Percentiles rank a stretch among this genome's conserved stretches.
These are phyloP conservation scores for Phalaenopsis aphrodite DNA, from an alignment of 106 monocot species.

Conservation along the genomic window DNA sequence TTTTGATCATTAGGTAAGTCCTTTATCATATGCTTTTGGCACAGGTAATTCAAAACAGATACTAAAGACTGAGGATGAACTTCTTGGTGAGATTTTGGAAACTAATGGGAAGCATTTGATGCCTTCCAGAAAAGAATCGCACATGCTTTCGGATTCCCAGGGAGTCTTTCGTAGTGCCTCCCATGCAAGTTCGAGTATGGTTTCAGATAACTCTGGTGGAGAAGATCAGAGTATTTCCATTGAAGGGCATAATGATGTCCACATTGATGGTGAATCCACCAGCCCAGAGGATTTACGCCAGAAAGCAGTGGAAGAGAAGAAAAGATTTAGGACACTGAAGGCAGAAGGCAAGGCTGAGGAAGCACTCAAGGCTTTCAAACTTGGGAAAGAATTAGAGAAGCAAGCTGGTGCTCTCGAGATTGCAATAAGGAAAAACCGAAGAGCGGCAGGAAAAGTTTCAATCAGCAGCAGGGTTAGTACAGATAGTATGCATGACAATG, in stretches of 20 bases:
- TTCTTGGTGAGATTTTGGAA: constrained; percentile 39
- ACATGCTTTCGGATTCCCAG: constrained; percentile 13
- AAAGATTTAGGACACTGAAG: constrained; percentile 60
- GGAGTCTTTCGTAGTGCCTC: constrained; percentile 15
- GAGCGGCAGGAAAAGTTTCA: constrained; percentile 46
- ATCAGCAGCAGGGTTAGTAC: constrained; percentile 12
- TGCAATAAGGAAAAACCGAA: constrained; percentile 62
- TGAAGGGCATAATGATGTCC: constrained; percentile 7
- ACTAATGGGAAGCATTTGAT: constrained; percentile 29
- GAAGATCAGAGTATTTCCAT: constrained; percentile 13
- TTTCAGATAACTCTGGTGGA: constrained; percentile 5
- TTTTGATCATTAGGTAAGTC: background rate
- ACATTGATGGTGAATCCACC: constrained; percentile 17
- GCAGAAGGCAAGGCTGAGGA: constrained; percentile 77
- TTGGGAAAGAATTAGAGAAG: constrained; percentile 82
- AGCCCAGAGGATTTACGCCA: constrained; percentile 76
- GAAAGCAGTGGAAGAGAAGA: constrained; percentile 83
- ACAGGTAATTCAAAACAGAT: constrained; percentile 36
- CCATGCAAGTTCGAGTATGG: constrained; percentile 27
- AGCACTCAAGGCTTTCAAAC: constrained; percentile 82
- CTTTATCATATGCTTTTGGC: background rate
- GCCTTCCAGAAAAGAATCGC: constrained; percentile 20
- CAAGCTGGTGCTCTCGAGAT: constrained; percentile 74
- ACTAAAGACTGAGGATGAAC: constrained; percentile 44
- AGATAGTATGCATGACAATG: constrained; percentile 23